A percentile compares a stretch with the other conserved stretches of the same genome.
Conservation (phyloP, 2,329 filamentous ascomycete species). For the Grosmannia serpens region DNA sequence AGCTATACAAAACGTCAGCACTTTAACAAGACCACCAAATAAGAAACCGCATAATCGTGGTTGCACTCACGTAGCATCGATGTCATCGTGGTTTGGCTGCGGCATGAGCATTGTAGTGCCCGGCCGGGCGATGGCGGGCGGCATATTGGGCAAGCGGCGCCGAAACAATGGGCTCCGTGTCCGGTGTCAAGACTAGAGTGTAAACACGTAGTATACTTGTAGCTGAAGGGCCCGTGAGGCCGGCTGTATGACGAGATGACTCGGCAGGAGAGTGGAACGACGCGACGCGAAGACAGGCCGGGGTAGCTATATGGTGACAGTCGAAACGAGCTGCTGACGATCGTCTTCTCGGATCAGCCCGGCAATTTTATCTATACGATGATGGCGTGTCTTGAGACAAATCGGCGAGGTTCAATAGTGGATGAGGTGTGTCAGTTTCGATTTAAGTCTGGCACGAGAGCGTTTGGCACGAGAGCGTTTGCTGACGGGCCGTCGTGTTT, state of each 20-base stretch:
- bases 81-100: constrained; percentile 12
- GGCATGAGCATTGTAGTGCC: constrained; percentile 4
- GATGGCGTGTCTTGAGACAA: not conserved
- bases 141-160: constrained; percentile 1
- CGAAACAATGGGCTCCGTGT: not conserved
- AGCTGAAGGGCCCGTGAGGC: not conserved
- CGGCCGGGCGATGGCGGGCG: constrained; percentile 5
- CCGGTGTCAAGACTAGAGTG: not conserved
- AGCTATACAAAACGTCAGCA: constrained; percentile 38
- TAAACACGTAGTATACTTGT: not conserved
- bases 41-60: not conserved
- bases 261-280: not conserved
- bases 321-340: not conserved
- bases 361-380: not conserved
- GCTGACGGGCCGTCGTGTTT: not conserved
- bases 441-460: not conserved
- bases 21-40: not conserved
- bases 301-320: not conserved
- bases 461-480: not conserved
- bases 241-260: not conserved
- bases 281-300: not conserved
- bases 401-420: not conserved
- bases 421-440: not conserved
- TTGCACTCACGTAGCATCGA: constrained; percentile 13
- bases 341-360: not conserved